Conservation (phyloP, 495 filamentous ascomycete genomes). For the Xylaria cubensis region DNA sequence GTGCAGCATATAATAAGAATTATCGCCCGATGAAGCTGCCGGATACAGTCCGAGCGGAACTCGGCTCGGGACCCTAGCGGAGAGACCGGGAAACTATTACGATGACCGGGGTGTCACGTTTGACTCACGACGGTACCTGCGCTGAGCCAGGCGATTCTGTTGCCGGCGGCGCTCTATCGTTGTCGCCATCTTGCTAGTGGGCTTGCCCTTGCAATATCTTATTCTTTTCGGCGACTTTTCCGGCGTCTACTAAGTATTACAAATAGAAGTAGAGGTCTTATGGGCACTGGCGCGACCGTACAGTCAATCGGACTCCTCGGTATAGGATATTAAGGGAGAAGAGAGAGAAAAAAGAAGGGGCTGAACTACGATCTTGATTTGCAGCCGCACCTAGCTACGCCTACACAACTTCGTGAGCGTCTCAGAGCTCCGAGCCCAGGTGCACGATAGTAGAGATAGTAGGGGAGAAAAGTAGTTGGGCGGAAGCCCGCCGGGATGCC, state of each 20-base stretch:
- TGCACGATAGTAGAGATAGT: not conserved
- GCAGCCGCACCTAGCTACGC: not conserved
- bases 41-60: not conserved
- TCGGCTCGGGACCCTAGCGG: not conserved
- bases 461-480: not conserved
- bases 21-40: not conserved
- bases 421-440: not conserved
- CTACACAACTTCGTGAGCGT: not conserved
- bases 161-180: constrained; percentile 28
- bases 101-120: constrained; percentile 8
- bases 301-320: not conserved
- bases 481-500: not conserved
- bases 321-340: not conserved
- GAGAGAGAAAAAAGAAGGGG: not conserved
- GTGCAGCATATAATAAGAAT: not conserved
- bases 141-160: constrained; percentile 35
- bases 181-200: not conserved
- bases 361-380: not conserved
- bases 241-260: not conserved
- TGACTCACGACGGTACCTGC: constrained; percentile 33
- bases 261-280: not conserved
- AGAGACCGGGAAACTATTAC: not conserved
- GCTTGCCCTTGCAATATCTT: not conserved
- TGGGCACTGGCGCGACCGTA: not conserved
- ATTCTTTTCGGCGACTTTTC: not conserved